Evolutionary conservation across 495 filamentous ascomycete genomes (phyloP), one percentile per base, ranked within the genome.

Genomic region (Achaetomiella virescens): DNA sequence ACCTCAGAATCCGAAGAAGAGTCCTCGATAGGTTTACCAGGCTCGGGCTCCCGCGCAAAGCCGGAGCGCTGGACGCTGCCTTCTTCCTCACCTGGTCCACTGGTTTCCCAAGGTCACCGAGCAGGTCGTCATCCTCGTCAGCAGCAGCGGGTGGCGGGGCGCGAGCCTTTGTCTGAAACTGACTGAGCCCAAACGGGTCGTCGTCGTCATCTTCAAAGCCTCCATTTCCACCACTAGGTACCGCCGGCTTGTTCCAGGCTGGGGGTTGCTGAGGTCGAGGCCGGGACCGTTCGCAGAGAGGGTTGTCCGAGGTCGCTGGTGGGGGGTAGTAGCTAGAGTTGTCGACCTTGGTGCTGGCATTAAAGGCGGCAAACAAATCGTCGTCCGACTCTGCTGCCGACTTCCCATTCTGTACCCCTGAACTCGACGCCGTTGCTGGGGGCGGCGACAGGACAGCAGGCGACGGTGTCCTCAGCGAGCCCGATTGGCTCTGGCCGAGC

Each of bases 41-140:
- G 68, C 27, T 76, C 70, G 17, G 75, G 69, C 45, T 71, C 58
- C 14, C 59, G 60, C 5, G 66, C 46, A 52, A 61, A 65, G 70
- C 69, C 11, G 76, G 74, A 7, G 78, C 27, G 9, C 27, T 31
- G 27, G 27, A 9, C 27, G 27, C 51, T 35, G 60, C 57, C 27
- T 72, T 67, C 22, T 66, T 62, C 43, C 72, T 74, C 33, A 92
- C 74, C 64, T 92, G 87, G 2, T 91, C 90, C 0, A 97, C 88
- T 1, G 93, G 92, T 57, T 88, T 91, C 12, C 78, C 88, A 12
- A 97, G 75, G 52, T 95, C 78, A 0, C 93, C 93, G 17, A 98
- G 77, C 36, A 98, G 86, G 66, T 98, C 91, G 64, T 95, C 89
- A 46, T 95, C 88, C 59, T 96, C 91, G 62, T 87, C 86, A 25